Base-by-base conservation (phyloP, 345 rosid genomes). In the Leavenworthia alabamica region DNA sequence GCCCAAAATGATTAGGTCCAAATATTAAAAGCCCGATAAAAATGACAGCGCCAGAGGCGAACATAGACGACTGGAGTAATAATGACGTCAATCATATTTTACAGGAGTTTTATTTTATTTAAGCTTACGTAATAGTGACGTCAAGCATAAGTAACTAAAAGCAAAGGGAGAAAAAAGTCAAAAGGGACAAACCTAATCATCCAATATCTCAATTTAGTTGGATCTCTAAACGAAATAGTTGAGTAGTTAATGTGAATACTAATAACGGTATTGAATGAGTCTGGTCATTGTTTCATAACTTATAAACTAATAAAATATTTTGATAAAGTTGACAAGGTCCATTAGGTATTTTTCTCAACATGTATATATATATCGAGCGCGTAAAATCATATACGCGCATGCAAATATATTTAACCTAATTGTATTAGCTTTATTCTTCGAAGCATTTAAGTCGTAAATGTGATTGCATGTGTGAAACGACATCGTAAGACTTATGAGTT, bases 171-270 rank as follows among this genome's bases (percentile, higher is more conserved):
- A 56, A 56, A 8, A 64, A 71, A 41, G 70, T 64, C 70, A 71
- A 71, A 64, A 49, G 53, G 50, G 40, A 49, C 47, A 64, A 71
- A 71, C 75, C 75, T 64, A 71, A 71, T 58, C 66, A 31, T 64
- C 75, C 75, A 71, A 56, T 62, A 71, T 56, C 55, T 57, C 41
- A 44, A 45, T 2, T 52, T 60, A 7, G 66, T 71, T 64, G 75
- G 64, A 60, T 56, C 35, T 37, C 51, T 54, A 50, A 20, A 54
- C 28, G 8, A 9, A 24, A 15, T 4, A 0, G 15, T 15, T 28
- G 48, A 53, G 69, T 48, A 53, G 69, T 48, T 39, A 56, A 70
- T 29, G 68, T 55, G 60, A 62, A 62, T 26, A 42, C 3, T 26
- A 16, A 67, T 17, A 36, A 9, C 48, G 50, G 6, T 41, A 36